These are phyloP conservation scores for Trichoderma cornu-damae DNA, from an alignment of 2,329 filamentous ascomycete species.

Conservation along the genomic window DNA sequence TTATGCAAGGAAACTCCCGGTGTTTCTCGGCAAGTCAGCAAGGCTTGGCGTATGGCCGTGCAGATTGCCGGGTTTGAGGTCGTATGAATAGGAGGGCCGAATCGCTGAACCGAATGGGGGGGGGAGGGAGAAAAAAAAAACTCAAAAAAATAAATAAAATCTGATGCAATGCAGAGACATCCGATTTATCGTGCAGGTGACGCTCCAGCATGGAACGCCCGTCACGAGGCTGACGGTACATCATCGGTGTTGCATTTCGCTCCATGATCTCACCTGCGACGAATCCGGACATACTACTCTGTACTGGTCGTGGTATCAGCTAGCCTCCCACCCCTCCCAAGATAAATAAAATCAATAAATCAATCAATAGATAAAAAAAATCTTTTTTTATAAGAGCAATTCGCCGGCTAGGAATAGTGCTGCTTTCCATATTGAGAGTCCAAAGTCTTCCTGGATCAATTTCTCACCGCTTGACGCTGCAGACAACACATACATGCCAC, in stretches of 20 bases:
- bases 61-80: background rate
- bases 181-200: constrained; percentile 8
- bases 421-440: background rate
- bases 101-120: background rate
- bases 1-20: background rate
- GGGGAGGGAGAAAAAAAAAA: too few species aligned
- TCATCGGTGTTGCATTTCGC: constrained; percentile 1
- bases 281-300: background rate
- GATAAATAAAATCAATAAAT: too few species aligned
- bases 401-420: background rate
- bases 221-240: background rate
- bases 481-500: constrained; percentile 14
- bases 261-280: background rate
- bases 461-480: constrained; percentile 9
- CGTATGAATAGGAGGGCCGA: background rate
- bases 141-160: too few species aligned
- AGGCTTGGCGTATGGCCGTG: background rate
- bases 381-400: too few species aligned
- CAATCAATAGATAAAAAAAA: too few species aligned
- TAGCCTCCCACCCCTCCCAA: too few species aligned
- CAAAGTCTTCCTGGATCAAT: background rate
- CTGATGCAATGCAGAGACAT: constrained; percentile 7
- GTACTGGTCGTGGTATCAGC: too few species aligned
- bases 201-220: background rate
- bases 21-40: background rate